Conservation (phyloP, 176 grass and related monocot species). For the barley (Hordeum vulgare) region MorexV3_pseudomolecules_assembly NC_058518.1:497804145-497804644, state of each 20-base stretch:
- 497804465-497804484: neutral
- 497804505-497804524: neutral
- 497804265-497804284: slow-evolving; percentile 31
- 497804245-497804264: slow-evolving; percentile 57
- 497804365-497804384: neutral
- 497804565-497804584: neutral
- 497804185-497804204: slow-evolving; percentile 61
- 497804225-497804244: slow-evolving; percentile 48
- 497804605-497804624: neutral
- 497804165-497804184: slow-evolving; percentile 66
- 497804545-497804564: neutral
- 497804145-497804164: slow-evolving; percentile 44
- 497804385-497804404: neutral
- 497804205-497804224: slow-evolving; percentile 56
- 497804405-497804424: neutral
- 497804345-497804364: neutral
- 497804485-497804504: neutral
- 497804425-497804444: neutral
- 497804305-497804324: neutral
- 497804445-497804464: neutral
- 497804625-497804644: neutral
- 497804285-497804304: slow-evolving; percentile 12
- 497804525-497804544: neutral
- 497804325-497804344: neutral
- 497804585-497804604: neutral